Percentiles rank a stretch among this genome's conserved stretches.
phyloP scores from a whole-genome alignment of 441 rosid species.

The Populus hybrid region DNA sequence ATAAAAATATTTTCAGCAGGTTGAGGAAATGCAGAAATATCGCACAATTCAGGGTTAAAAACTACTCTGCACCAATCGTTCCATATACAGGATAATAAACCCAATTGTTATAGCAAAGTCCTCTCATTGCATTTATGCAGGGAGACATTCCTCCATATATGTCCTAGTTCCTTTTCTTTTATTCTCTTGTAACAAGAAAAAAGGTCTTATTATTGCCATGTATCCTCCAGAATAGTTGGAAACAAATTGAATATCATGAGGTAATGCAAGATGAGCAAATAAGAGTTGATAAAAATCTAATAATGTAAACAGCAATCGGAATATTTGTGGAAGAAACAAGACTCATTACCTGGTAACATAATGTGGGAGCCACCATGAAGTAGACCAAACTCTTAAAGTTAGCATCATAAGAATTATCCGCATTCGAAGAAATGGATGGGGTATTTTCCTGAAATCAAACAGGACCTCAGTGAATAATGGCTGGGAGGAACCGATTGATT shows the following conservation, averaged over 20 bases:
- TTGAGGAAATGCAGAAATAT: neutral
- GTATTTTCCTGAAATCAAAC: conserved; percentile 46
- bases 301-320: neutral
- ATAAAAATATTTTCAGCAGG: too few species aligned
- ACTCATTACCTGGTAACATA: conserved; percentile 88
- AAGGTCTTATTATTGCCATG: neutral
- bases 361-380: conserved; percentile 96
- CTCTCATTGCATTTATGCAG: neutral
- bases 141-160: neutral
- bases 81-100: neutral
- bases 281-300: neutral
- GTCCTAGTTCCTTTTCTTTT: neutral
- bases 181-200: neutral
- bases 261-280: neutral
- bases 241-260: neutral
- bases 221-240: neutral
- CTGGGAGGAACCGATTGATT: neutral
- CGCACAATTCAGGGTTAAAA: neutral
- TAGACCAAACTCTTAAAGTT: conserved; percentile 81
- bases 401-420: conserved; percentile 42
- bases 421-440: conserved; percentile 25
- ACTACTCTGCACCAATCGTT: neutral
- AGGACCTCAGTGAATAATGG: neutral
- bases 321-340: neutral
- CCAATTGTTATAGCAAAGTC: neutral